These are phyloP conservation scores for Thelonectria discophora DNA, from an alignment of 2,329 filamentous ascomycete genomes.

Conservation along the genomic window DNA sequence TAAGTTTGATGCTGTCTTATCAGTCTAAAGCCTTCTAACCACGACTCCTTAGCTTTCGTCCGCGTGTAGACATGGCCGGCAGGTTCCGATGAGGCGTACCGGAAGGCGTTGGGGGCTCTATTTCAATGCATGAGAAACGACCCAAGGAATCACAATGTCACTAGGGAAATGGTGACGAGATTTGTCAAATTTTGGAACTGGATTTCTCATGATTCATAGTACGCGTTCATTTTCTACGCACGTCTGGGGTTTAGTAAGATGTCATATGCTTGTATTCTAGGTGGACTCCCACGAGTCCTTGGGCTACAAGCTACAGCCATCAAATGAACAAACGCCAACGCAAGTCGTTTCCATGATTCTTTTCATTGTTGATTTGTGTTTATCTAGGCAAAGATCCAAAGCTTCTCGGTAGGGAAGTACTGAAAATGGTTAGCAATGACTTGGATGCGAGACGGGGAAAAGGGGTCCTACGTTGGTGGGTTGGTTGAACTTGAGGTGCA, in stretches of 20 bases:
- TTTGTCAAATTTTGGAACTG: constrained; percentile 12
- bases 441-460: too few relatives aligned
- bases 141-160: constrained; percentile 1
- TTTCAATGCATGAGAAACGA: constrained; percentile 26
- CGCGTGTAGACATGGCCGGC: constrained; percentile 34
- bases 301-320: constrained; percentile 37
- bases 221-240: neutral
- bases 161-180: constrained; percentile 13
- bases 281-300: constrained; percentile 30
- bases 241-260: constrained; percentile 5
- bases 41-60: constrained; percentile 44
- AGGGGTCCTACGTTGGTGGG: constrained; percentile 69
- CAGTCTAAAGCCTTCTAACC: neutral
- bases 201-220: neutral
- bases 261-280: constrained; percentile 40
- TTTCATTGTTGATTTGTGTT: constrained; percentile 29
- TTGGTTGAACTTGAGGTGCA: constrained; percentile 78
- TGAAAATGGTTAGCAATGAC: constrained; percentile 40
- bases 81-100: constrained; percentile 19
- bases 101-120: constrained; percentile 38
- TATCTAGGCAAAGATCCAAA: constrained; percentile 66
- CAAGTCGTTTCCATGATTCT: constrained; percentile 33
- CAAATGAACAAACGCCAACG: constrained; percentile 39
- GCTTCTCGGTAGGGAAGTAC: constrained; percentile 65
- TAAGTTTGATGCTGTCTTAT: constrained; percentile 61